A percentile compares a stretch with the other conserved stretches of the same genome.
Conservation (phyloP, 495 filamentous ascomycete species). For the Rhypophila decipiens region DNA sequence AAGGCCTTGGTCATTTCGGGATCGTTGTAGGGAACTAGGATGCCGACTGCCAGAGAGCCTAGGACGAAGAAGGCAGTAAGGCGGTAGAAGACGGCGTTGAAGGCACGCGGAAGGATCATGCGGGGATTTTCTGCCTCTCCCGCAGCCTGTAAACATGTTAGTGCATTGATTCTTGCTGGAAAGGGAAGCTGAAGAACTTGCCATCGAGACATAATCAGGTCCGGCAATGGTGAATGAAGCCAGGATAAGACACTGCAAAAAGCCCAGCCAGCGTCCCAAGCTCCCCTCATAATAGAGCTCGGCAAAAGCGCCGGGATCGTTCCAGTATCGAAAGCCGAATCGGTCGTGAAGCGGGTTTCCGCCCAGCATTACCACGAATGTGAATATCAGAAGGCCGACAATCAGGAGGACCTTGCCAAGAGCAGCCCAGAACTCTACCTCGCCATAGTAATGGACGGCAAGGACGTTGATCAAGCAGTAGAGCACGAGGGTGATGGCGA, state of each 20-base stretch:
- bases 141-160: constrained; percentile 32
- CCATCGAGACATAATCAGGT: constrained; percentile 72
- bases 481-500: constrained; percentile 52
- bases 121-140: constrained; percentile 71
- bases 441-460: constrained; percentile 58
- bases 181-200: not conserved
- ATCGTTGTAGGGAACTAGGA: constrained; percentile 57
- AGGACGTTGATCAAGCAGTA: constrained; percentile 57
- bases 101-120: constrained; percentile 58
- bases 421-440: constrained; percentile 55
- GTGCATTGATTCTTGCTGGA: not conserved
- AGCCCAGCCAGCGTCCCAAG: constrained; percentile 65
- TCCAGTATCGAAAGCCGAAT: constrained; percentile 74
- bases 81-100: constrained; percentile 71
- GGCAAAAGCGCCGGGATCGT: constrained; percentile 62
- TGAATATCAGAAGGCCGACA: constrained; percentile 60
- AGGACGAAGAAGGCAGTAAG: constrained; percentile 71
- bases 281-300: constrained; percentile 51
- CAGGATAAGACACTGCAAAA: constrained; percentile 62
- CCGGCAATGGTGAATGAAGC: constrained; percentile 81
- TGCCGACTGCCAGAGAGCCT: constrained; percentile 61
- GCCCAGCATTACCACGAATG: constrained; percentile 68
- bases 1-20: constrained; percentile 49
- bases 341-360: constrained; percentile 62
- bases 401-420: constrained; percentile 65